A percentile compares a stretch with the other conserved stretches of the same genome.
phyloP scores from a whole-genome alignment of 2,329 filamentous ascomycete species.

The Pseudohalonectria lignicola region DNA sequence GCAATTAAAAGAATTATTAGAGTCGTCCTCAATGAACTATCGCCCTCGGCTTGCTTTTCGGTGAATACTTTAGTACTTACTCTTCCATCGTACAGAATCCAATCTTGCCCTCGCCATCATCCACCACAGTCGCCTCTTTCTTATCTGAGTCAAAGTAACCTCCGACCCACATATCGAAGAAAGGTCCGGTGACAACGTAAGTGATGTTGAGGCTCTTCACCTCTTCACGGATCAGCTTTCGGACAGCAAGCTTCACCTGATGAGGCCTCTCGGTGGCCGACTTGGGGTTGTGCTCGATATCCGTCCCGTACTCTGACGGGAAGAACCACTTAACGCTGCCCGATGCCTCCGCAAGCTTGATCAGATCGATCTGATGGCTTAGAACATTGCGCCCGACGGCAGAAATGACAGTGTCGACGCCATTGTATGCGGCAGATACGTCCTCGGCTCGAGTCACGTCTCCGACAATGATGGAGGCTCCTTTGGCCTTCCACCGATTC shows the following conservation, averaged over 20 bases:
- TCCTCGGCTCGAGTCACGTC: constrained; percentile 39
- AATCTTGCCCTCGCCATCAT: constrained; percentile 48
- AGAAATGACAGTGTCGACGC: constrained; percentile 54
- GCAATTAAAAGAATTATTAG: background rate
- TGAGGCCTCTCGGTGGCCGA: constrained; percentile 55
- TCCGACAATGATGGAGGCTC: constrained; percentile 44
- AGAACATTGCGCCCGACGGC: constrained; percentile 54
- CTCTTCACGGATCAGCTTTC: constrained; percentile 44
- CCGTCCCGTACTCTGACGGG: constrained; percentile 57
- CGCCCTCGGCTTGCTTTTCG: no score
- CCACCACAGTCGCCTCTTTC: constrained; percentile 50
- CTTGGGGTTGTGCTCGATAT: constrained; percentile 47
- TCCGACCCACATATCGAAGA: constrained; percentile 50
- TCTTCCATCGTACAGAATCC: constrained; percentile 63
- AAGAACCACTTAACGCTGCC: constrained; percentile 50
- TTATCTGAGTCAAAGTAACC: constrained; percentile 49
- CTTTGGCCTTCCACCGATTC: constrained; percentile 26
- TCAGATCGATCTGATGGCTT: constrained; percentile 47
- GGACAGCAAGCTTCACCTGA: constrained; percentile 59
- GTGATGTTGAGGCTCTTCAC: constrained; percentile 46
- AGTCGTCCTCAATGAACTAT: no score
- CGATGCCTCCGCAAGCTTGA: constrained; percentile 44
- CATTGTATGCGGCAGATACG: constrained; percentile 43
- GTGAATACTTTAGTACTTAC: constrained; percentile 31
- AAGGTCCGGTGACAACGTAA: constrained; percentile 61